Base-by-base conservation (phyloP, 1,284 basidiomycete species). In the Ceratobasidium sp. region DNA sequence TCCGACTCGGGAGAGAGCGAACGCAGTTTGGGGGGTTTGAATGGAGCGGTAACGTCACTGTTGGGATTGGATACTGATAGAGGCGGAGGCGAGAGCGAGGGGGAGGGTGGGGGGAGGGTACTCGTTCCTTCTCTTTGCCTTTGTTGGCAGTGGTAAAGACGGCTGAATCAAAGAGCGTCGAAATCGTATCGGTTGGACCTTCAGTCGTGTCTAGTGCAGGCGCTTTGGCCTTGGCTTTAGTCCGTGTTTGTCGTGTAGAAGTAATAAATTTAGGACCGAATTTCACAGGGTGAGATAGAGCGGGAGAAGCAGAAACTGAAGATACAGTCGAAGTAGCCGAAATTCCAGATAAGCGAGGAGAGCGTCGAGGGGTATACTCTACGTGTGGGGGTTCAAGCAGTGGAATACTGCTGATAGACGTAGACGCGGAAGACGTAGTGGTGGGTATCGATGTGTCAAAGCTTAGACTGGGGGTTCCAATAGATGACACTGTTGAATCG, bases 301-400 rank as follows among this genome's bases (percentile, higher is more conserved):
- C 42, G 17, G 4, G 22, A 45, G 49, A 15, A 25, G 58, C 34
- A 47, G 50, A 42, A 54, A 13, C 54, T 40, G 62, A 65, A 54
- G 50, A 65, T 65, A 65, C 62, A 65, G 49, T 38, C 25, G 52
- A 54, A 38, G 29, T 29, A 29, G 47, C 47, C n/a, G 38, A 38
- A 65, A 50, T 53, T 65, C 62, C 62, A 65, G 62, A 65, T 52
- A 65, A 50, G 27, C 62, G 62, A 20, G 62, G 42, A 31, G 62
- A 65, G 35, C 62, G 62, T 54, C 62, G 62, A 13, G 62, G 62
- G 62, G 62, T 65, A 65, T 65, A 12, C 29, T 50, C 13, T 15
- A 50, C 47, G 22, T 25, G 49, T 45, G 62, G 17, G 32, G 35
- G 49, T 34, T 25, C 38, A 54, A 50, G 32, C 13, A 50, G 17